Base-by-base conservation (phyloP, 2,329 filamentous ascomycete species). In the Exophiala sp. region DNA sequence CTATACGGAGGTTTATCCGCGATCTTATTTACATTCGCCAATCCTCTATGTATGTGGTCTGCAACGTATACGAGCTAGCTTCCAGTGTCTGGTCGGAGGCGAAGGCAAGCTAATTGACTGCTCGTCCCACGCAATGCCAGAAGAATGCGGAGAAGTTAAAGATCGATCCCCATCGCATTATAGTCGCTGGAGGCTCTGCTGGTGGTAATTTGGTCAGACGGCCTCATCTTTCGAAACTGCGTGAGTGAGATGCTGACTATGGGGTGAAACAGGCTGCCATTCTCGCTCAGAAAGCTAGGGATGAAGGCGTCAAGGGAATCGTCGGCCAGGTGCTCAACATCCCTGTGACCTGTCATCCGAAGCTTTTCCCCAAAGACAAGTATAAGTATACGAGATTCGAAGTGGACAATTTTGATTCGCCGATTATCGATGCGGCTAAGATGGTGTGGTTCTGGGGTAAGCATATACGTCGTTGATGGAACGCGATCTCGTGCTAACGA, bases 401-500 rank as follows among this genome's bases (percentile, higher is more conserved):
- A 3, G 21, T 24, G 12, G 20, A 43, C n/a, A 43, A 43, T 32
- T 32, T 32, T 7, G 5, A 43, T 7, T 16, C 41, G 6, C 20
- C 20, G 9, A 43, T 43, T 10, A 12, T 43, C 21, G 21, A 43
- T 24, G 9, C 6, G 7, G 18, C 41, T 2, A 29, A 43, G 20
- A 18, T 44, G 32, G 18, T 9, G 7, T 44, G 48, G 40, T 51
- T 21, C 48, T 51, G 48, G 38, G 16, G 39, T 43, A 35, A 11
- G 38, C 12, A 12, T 18, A 10, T 36, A 10, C n/a, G 18, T 11
- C 14, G n/a, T 14, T 2, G 18, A 9, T 5, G 5, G 36, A 47
- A 4, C 8, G 32, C 33, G 9, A 5, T 35, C 20, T 14, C 6
- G 34, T 12, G 12, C 44, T 47, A 12, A 47, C 36, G 43, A 5